A percentile compares a stretch with the other conserved stretches of the same genome.
phyloP scores from a whole-genome alignment of 1,284 basidiomycete species.

The Irpex sp. region DNA sequence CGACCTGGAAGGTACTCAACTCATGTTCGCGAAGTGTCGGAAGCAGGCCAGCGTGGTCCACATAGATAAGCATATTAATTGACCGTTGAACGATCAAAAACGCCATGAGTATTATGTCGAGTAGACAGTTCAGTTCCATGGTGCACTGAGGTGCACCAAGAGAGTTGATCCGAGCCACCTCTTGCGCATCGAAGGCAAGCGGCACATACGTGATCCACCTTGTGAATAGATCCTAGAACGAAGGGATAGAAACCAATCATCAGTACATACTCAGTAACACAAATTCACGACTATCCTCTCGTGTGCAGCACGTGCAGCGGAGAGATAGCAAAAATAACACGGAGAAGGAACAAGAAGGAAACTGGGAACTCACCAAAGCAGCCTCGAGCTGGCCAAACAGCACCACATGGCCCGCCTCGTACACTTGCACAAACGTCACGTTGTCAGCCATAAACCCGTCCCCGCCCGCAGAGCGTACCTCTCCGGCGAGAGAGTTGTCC shows the following conservation, averaged over 20 bases:
- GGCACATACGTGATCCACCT: slow-evolving; percentile 47
- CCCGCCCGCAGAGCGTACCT: slow-evolving; percentile 38
- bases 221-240: slow-evolving; percentile 39
- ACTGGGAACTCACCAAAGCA: slow-evolving; percentile 35
- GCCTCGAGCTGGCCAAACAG: slow-evolving; percentile 81
- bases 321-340: no score
- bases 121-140: not conserved
- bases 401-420: slow-evolving; percentile 71
- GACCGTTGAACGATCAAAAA: no score
- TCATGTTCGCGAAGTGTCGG: no score
- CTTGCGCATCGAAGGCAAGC: slow-evolving; percentile 20
- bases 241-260: not conserved
- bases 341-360: no score
- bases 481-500: no score
- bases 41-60: no score
- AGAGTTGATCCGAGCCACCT: not conserved
- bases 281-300: no score
- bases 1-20: no score
- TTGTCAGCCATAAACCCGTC: slow-evolving; percentile 41
- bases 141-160: not conserved
- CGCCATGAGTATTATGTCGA: no score
- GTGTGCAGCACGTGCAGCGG: no score
- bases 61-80: no score
- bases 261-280: no score
- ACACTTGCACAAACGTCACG: slow-evolving; percentile 47